These are phyloP conservation scores for Turnera subulata DNA, from an alignment of 345 rosid species.

Conservation along the genomic window DNA sequence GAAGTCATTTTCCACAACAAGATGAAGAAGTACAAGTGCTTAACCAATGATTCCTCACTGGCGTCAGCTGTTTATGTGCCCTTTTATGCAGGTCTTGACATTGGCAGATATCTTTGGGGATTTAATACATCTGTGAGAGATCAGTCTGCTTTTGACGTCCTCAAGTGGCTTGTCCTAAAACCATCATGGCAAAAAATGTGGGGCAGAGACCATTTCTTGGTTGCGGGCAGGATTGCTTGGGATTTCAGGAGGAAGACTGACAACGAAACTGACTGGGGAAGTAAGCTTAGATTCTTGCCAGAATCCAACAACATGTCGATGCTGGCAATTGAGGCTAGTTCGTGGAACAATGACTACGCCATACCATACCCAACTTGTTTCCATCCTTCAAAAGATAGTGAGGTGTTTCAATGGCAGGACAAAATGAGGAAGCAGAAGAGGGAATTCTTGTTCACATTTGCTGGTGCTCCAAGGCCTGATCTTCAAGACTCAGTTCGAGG, in stretches of 20 bases:
- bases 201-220: constrained; percentile 29
- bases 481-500: constrained; percentile 16
- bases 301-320: constrained; percentile 28
- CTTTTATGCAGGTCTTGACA: constrained; percentile 23
- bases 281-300: constrained; percentile 21
- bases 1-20: constrained; percentile 24
- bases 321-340: constrained; percentile 27
- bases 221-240: constrained; percentile 29
- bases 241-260: constrained; percentile 27
- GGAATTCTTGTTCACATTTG: constrained; percentile 25
- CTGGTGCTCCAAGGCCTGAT: constrained; percentile 27
- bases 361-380: constrained; percentile 32
- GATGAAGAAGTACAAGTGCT: constrained; percentile 22
- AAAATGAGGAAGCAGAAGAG: constrained; percentile 17
- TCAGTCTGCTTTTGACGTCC: constrained; percentile 19
- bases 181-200: constrained; percentile 24
- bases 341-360: constrained; percentile 31
- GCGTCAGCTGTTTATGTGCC: constrained; percentile 27
- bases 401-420: constrained; percentile 21
- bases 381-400: constrained; percentile 18
- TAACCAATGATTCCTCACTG: constrained; percentile 27
- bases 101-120: constrained; percentile 24
- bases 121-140: constrained; percentile 15
- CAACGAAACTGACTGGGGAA: constrained; percentile 26
- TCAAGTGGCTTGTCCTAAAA: constrained; percentile 15